Percentiles rank a stretch among this genome's conserved stretches.
These are phyloP conservation scores for Mixia osmundae DNA, from an alignment of 1,284 basidiomycete species.

Conservation along the genomic window DNA sequence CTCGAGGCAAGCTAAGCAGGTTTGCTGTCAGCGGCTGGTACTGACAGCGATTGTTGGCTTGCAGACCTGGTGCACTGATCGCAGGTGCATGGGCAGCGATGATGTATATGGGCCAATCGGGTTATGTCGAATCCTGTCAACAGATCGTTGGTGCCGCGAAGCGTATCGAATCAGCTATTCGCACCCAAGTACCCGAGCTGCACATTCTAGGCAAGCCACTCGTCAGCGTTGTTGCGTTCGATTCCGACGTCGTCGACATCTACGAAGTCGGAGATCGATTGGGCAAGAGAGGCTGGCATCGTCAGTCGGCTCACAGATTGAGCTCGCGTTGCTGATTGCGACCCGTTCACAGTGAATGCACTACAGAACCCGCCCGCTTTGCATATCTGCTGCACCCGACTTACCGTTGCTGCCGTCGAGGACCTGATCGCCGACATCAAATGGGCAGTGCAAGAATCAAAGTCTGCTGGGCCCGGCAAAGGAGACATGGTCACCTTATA, in stretches of 20 bases:
- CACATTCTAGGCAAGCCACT: slow-evolving; percentile 70
- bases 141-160: slow-evolving; percentile 54
- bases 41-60: slow-evolving; percentile 10
- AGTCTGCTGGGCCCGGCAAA: slow-evolving; percentile 31
- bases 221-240: slow-evolving; percentile 76
- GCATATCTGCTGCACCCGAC: slow-evolving; percentile 75
- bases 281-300: slow-evolving; percentile 32
- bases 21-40: neutral
- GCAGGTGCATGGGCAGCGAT: slow-evolving; percentile 92
- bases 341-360: slow-evolving; percentile 37
- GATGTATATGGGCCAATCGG: slow-evolving; percentile 74
- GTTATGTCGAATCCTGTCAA: slow-evolving; percentile 71
- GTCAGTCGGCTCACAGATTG: slow-evolving; percentile 9
- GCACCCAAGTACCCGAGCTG: slow-evolving; percentile 31
- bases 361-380: slow-evolving; percentile 53
- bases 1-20: slow-evolving; percentile 36
- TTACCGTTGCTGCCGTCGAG: slow-evolving; percentile 54
- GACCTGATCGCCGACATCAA: slow-evolving; percentile 61
- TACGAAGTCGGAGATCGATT: slow-evolving; percentile 78
- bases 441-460: slow-evolving; percentile 40
- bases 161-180: slow-evolving; percentile 40
- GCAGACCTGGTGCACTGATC: slow-evolving; percentile 67
- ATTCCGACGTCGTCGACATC: slow-evolving; percentile 32
- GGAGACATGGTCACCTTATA: slow-evolving; percentile 72
- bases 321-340: neutral